Evolutionary conservation across 2,329 filamentous ascomycete species (phyloP).

Genomic region (Cordyceps sp.): DNA sequence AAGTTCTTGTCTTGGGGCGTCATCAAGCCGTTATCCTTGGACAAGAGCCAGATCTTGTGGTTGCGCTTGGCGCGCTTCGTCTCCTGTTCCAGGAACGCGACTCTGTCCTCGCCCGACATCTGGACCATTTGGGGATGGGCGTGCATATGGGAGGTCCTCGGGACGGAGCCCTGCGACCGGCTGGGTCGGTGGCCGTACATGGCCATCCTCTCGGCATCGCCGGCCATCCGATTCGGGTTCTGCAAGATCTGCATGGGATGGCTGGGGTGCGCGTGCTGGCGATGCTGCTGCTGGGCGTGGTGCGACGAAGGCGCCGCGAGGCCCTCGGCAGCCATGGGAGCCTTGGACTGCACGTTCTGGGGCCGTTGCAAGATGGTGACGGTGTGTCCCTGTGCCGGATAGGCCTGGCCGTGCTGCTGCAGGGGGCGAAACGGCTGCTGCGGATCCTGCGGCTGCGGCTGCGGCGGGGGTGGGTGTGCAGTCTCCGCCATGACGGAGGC

Average conservation of each 20-base stretch:
- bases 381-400: slow-evolving; percentile 26
- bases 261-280: slow-evolving; percentile 19
- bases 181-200: slow-evolving; percentile 21
- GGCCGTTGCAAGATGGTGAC: slow-evolving; percentile 40
- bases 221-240: slow-evolving; percentile 52
- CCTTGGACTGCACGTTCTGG: slow-evolving; percentile 23
- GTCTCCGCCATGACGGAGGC: slow-evolving; percentile 5
- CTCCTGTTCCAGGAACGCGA: slow-evolving; percentile 73
- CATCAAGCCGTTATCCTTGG: slow-evolving; percentile 93
- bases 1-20: slow-evolving; percentile 99
- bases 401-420: slow-evolving; percentile 15
- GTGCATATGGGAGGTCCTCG: slow-evolving; percentile 15
- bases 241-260: slow-evolving; percentile 64
- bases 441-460: slow-evolving; percentile 3
- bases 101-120: slow-evolving; percentile 70
- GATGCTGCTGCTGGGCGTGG: slow-evolving; percentile 15
- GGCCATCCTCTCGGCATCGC: slow-evolving; percentile 23
- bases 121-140: slow-evolving; percentile 37
- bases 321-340: slow-evolving; percentile 19
- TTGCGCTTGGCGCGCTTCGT: slow-evolving; percentile 92
- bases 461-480: slow-evolving; percentile 3
- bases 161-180: slow-evolving; percentile 34
- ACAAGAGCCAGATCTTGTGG: slow-evolving; percentile 90
- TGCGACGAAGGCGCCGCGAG: slow-evolving; percentile 8
- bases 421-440: slow-evolving; percentile 13